Evolutionary conservation across 2,329 filamentous ascomycete species (phyloP).

Genomic region (Ascosphaera pollenicola): DNA sequence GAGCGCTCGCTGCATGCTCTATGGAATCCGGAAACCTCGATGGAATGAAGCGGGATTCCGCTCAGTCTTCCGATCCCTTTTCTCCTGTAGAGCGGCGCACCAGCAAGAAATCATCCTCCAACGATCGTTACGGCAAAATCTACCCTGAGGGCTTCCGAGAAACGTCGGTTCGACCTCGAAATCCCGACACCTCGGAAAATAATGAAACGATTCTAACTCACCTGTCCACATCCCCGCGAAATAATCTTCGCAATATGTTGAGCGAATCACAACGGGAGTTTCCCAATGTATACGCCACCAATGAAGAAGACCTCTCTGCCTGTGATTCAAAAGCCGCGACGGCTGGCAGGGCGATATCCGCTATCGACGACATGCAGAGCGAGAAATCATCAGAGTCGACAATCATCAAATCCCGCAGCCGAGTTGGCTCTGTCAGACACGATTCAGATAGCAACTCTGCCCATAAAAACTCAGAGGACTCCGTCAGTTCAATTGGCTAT

Average conservation of each 20-base stretch:
- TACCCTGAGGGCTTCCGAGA: slow-evolving; percentile 25
- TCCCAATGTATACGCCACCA: slow-evolving; percentile 11
- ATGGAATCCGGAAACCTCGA: slow-evolving; percentile 22
- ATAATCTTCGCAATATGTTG: slow-evolving; percentile 13
- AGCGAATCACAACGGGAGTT: slow-evolving; percentile 14
- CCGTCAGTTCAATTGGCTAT: slow-evolving; percentile 23
- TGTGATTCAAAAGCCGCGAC: slow-evolving; percentile 14
- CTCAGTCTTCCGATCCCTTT: slow-evolving; percentile 16
- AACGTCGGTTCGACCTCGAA: slow-evolving; percentile 23
- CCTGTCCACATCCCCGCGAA: slow-evolving; percentile 15
- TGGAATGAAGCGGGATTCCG: slow-evolving; percentile 18
- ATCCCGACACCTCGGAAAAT: slow-evolving; percentile 21
- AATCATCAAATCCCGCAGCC: slow-evolving; percentile 13
- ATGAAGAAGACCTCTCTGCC: slow-evolving; percentile 14
- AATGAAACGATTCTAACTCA: slow-evolving; percentile 15
- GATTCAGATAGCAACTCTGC: slow-evolving; percentile 11
- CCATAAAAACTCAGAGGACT: slow-evolving; percentile 17
- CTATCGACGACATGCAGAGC: slow-evolving; percentile 19
- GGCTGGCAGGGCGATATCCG: slow-evolving; percentile 19
- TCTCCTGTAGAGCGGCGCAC: slow-evolving; percentile 21
- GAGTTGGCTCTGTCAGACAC: slow-evolving; percentile 18
- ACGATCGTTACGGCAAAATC: slow-evolving; percentile 23
- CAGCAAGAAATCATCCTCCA: slow-evolving; percentile 26
- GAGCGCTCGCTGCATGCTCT: background rate
- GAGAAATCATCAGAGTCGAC: slow-evolving; percentile 15